Percentiles rank a stretch among this genome's conserved stretches.
These are phyloP conservation scores for Metschnikowia colocasiae DNA, from an alignment of 805 yeast genomes.

Conservation along the genomic window DNA sequence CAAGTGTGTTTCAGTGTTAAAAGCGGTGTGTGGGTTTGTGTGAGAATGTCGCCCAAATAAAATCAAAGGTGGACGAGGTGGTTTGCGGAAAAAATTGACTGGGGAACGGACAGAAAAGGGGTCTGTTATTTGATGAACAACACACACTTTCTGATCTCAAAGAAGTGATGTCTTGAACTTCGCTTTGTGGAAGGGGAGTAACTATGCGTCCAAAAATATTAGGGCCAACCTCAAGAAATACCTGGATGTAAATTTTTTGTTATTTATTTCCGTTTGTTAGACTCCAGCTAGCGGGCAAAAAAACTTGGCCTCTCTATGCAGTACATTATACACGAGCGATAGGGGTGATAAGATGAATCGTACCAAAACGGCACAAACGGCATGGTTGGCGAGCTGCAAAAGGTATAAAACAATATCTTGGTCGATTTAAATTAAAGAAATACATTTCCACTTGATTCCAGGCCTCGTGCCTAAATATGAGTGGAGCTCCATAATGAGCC, in stretches of 20 bases:
- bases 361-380: not conserved
- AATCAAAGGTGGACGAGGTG: slow-evolving; percentile 4
- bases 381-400: not conserved
- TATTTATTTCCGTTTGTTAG: slow-evolving; percentile 2
- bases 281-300: slow-evolving; percentile 5
- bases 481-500: not conserved
- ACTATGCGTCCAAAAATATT: not conserved
- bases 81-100: slow-evolving; percentile 6
- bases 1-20: slow-evolving; percentile 1
- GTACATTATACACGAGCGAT: slow-evolving; percentile 3
- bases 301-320: not conserved
- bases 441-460: not conserved
- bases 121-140: not conserved
- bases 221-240: not conserved
- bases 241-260: slow-evolving; percentile 1
- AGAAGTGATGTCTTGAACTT: not conserved
- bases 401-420: not conserved
- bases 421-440: no score
- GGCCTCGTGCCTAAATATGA: not conserved
- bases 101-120: slow-evolving; percentile 1
- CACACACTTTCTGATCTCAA: not conserved
- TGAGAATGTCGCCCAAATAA: slow-evolving; percentile 5
- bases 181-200: not conserved
- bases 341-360: not conserved
- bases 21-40: slow-evolving; percentile 2